Evolutionary conservation across 768 basidiomycete genomes (phyloP), one percentile per base, ranked within the genome.

Genomic region (Boletus pseudopeckii): DNA sequence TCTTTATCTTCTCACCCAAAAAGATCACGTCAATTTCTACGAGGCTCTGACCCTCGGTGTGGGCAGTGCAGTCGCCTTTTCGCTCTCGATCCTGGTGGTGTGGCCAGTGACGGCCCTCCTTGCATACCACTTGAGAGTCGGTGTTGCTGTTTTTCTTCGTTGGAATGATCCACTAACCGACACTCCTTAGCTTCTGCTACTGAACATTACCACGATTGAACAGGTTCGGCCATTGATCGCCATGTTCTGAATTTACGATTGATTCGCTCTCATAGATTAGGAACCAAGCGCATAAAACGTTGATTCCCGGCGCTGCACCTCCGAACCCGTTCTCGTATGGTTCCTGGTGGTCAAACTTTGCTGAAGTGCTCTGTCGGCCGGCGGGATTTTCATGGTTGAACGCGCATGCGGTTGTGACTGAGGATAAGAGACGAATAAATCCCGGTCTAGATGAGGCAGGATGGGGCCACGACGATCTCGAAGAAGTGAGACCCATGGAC

Each of bases 131-230:
- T 71, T 91, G 68, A 79, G 94, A 71, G 92, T 94, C 69, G 65
- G 90, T 75, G 6, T 20, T 26, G 8, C 34, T 36, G 2, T 15
- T 33, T 9, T 50, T 39, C 18, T 24, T 15, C 11, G 9, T 32
- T 14, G 13, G 44, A 24, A 37, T 22, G 28, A 34, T 24, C 15
- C 24, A 28, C 53, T 60, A 39, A 63, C 54, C 6, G 22, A 45
- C 8, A 15, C 13, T 9, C 50, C 45, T 34, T 67, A 91, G 87
- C 77, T 98, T 45, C 72, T 96, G 49, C 67, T 93, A 32, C 75
- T 93, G 57, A 95, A 96, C 69, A 79, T 92, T 34, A 97, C 95
- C 9, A 98, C 94, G n/a, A 93, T 98, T 56, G 95, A 98, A 74
- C 92, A 93, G 80, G 88, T 89, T 68, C 70, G 83, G 65, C 48